These are phyloP conservation scores for Leptographium wingfieldii DNA, from an alignment of 2,329 filamentous ascomycete genomes.

Conservation along the genomic window DNA sequence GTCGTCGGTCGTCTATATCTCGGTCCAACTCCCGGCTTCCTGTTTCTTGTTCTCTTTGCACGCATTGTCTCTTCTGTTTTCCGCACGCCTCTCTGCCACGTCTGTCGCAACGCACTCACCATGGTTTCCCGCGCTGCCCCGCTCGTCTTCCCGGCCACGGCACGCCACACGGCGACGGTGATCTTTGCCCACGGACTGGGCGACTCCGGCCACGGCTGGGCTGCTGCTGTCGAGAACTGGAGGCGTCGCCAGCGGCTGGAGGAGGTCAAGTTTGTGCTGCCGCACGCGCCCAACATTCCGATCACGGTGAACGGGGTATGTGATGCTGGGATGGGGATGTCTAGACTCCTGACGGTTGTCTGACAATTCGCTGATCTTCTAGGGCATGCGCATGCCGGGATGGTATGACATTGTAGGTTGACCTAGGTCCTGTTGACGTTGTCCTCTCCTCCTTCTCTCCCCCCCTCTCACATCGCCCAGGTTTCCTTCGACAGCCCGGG, in stretches of 20 bases:
- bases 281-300: slow-evolving; percentile 76
- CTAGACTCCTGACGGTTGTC: no score
- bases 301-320: slow-evolving; percentile 57
- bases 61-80: no score
- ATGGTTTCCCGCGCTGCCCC: slow-evolving; percentile 22
- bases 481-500: slow-evolving; percentile 15
- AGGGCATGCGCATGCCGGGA: slow-evolving; percentile 67
- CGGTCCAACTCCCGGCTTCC: no score
- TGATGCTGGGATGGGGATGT: no score
- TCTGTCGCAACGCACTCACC: neutral
- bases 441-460: neutral
- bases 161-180: slow-evolving; percentile 78
- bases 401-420: slow-evolving; percentile 69
- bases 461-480: neutral
- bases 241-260: slow-evolving; percentile 66
- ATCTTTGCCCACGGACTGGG: slow-evolving; percentile 91
- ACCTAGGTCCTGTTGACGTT: neutral
- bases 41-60: no score
- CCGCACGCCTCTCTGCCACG: neutral
- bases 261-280: slow-evolving; percentile 88
- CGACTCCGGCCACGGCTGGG: slow-evolving; percentile 70
- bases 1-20: neutral
- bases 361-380: neutral
- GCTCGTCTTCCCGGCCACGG: slow-evolving; percentile 65
- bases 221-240: slow-evolving; percentile 77